Evolutionary conservation across 2,329 filamentous ascomycete genomes (phyloP).

Genomic region (Pyrenochaeta sp.): DNA sequence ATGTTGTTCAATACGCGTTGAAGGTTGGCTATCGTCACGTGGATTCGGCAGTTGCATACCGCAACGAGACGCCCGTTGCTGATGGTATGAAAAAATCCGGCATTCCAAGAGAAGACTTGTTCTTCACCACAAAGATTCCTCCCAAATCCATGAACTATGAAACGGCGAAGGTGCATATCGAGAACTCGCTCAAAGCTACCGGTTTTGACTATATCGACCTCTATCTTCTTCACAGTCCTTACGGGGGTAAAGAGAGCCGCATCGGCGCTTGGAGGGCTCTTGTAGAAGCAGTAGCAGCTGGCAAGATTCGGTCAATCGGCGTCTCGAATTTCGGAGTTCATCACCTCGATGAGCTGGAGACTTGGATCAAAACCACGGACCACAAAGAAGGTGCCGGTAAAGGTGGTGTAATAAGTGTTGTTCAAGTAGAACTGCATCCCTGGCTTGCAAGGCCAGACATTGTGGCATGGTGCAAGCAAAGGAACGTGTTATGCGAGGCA

Average conservation of each 20-base stretch:
- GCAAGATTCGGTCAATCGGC: constrained; percentile 61
- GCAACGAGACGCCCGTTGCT: constrained; percentile 73
- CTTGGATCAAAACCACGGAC: constrained; percentile 67
- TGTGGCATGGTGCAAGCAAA: constrained; percentile 73
- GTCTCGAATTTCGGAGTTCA: constrained; percentile 64
- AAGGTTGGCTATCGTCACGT: constrained; percentile 68
- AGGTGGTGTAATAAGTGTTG: constrained; percentile 77
- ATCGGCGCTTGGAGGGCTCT: constrained; percentile 63
- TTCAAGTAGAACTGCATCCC: constrained; percentile 85
- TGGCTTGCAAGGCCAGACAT: constrained; percentile 86
- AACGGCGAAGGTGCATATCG: constrained; percentile 67
- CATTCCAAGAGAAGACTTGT: constrained; percentile 66
- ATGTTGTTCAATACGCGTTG: constrained; percentile 66
- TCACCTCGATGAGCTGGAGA: constrained; percentile 62
- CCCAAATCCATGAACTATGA: constrained; percentile 64
- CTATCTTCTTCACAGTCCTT: constrained; percentile 63
- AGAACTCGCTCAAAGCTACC: constrained; percentile 59
- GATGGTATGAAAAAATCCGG: constrained; percentile 66
- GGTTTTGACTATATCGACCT: constrained; percentile 73
- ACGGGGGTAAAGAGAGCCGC: constrained; percentile 58
- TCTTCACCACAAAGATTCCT: constrained; percentile 76
- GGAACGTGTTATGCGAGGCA: constrained; percentile 57
- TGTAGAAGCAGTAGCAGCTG: constrained; percentile 60
- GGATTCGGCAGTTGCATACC: constrained; percentile 70
- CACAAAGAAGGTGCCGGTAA: constrained; percentile 69